Base-by-base conservation (phyloP, 441 rosid genomes). In the Erodium chrysanthum region DNA sequence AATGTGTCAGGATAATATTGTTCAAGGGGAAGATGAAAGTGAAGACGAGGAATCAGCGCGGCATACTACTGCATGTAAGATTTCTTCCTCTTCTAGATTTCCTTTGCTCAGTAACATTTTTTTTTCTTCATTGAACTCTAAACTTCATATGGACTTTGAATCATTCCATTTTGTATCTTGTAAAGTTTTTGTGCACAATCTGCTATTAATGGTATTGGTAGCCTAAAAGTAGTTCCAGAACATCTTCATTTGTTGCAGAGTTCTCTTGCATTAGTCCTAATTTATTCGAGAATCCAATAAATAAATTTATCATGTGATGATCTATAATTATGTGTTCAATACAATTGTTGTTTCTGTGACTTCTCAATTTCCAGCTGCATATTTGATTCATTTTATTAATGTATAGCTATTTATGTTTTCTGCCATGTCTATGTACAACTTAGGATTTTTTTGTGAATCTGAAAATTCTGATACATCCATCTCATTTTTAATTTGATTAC, bases 1-100 rank as follows among this genome's bases (percentile, higher is more conserved):
- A 52, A 46, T 58, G 75, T 71, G 6, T 60, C 83, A 90, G 97
- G 99, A 95, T 79, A 86, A 85, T 76, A 76, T 83, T 65, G 82
- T 74, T 78, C 90, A 85, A 76, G 97, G 35, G 35, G 35, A 31
- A 31, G 35, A 87, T 52, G 93, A 82, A 18, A 17, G 8, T 18
- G 59, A 17, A 48, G 17, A 48, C 5, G 56, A 7, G 69, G 56
- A 7, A 68, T 84, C 71, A 73, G 82, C 67, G 18, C 75, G 76
- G 54, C 79, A 58, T 58, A 70, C 73, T 58, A 70, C 73, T 70
- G 5, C 80, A 35, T 4, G 96, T 89, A 82, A 46, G 87, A 4
- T 65, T 73, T 72, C 76, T 68, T 75, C 68, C 66, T 46, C 74
- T 68, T 37, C 2, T 48, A 35, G 54, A 46, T 23, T 37, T 33